Evolutionary conservation across 2,329 filamentous ascomycete genomes (phyloP).

Genomic region (Emmonsia crescens): DNA sequence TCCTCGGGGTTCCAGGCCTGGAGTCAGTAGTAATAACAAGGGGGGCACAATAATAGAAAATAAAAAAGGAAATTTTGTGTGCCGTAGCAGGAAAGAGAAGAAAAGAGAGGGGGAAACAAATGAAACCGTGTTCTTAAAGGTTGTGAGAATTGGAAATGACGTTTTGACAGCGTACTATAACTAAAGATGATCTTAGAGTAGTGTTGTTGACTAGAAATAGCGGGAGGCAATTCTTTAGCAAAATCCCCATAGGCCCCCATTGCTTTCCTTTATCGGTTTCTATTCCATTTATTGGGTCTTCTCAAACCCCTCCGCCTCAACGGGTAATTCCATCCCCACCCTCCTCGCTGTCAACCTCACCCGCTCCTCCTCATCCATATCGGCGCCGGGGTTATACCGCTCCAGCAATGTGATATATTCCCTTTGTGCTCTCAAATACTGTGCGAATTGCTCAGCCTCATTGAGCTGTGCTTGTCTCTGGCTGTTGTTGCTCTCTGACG

Average conservation of each 20-base stretch:
- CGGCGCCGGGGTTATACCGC: slow-evolving; percentile 87
- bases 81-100: too few species aligned
- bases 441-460: slow-evolving; percentile 65
- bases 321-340: slow-evolving; percentile 81
- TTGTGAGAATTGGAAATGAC: too few species aligned
- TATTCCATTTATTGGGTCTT: not conserved
- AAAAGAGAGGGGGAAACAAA: too few species aligned
- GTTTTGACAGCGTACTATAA: too few species aligned
- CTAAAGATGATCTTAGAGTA: too few species aligned
- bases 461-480: slow-evolving; percentile 26
- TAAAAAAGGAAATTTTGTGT: too few species aligned
- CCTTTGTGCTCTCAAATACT: slow-evolving; percentile 76
- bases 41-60: too few species aligned
- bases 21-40: too few species aligned
- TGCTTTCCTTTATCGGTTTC: not conserved
- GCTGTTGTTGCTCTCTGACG: slow-evolving; percentile 20
- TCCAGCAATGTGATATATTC: slow-evolving; percentile 72
- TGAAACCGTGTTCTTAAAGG: too few species aligned
- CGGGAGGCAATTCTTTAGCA: too few species aligned
- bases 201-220: too few species aligned
- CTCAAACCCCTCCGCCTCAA: slow-evolving; percentile 38
- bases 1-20: too few species aligned
- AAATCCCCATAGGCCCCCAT: not conserved
- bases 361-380: slow-evolving; percentile 73
- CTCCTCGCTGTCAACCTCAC: slow-evolving; percentile 72